Evolutionary conservation across 1,284 basidiomycete species (phyloP), one percentile per base, ranked within the genome.

Genomic region (Cerioporus squamosus): DNA sequence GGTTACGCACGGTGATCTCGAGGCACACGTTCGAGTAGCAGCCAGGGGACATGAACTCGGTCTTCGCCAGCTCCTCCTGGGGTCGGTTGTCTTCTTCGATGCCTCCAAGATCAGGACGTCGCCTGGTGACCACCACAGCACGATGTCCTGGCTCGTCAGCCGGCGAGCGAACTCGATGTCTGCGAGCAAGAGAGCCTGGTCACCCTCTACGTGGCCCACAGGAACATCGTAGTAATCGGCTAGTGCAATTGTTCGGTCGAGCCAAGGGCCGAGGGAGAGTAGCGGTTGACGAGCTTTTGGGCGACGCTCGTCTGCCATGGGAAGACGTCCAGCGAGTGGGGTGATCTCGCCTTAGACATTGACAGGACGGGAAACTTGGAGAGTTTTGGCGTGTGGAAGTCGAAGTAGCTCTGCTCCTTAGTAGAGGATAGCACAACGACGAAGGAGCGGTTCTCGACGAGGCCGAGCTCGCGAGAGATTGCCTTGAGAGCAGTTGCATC

Each of bases 71-170:
- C 49, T 94, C 93, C 62, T 95, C 94, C 4, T 81, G 77, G 1
- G 86, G 84, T 50, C 91, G 83, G 43, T 84, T 82, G 72, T 99
- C 97, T 50, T 94, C 87, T 71, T 99, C 95, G 48, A 90, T 84
- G 2, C 97, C 97, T 43, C 97, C 97, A 0, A 99, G 81, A 74
- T 99, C 97, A 3, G 97, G 96, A n/a, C 84, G 83, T 92, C 87
- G 4, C 88, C 86, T 1, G 90, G 83, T 3, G 97, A 97, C 97
- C 97, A 99, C 97, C 97, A 99, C 1, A 99, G 79, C 2, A 98
- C 80, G 73, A 94, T 89, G 70, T 99, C 97, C 63, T 97, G 93
- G 55, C 89, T 87, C 51, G 88, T 79, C 45, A 99, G 77, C 22
- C 93, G 85, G 5, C 96, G 87, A 0, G 97, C 93, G 70, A 98